A percentile compares a stretch with the other conserved stretches of the same genome.
Evolutionary conservation across 768 basidiomycete genomes (phyloP).

Genomic region (Mycena sanguinolenta): DNA sequence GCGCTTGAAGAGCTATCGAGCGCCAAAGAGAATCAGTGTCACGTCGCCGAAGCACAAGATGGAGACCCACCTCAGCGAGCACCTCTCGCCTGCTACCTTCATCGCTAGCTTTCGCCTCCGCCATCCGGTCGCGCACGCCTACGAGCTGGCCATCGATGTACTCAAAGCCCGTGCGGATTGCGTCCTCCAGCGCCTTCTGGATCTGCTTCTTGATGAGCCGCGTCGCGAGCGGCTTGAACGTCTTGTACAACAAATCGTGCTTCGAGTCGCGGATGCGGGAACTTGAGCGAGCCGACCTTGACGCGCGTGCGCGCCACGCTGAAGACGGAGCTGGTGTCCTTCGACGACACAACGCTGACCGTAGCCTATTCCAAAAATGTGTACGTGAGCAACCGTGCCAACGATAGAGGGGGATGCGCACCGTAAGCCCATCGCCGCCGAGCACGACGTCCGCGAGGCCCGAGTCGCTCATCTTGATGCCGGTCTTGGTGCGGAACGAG

Average conservation of each 20-base stretch:
- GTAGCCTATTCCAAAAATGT: conserved; percentile 54
- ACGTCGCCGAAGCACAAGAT: neutral
- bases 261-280: conserved; percentile 92
- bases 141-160: conserved; percentile 92
- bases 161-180: conserved; percentile 85
- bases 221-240: conserved; percentile 82
- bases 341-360: conserved; percentile 68
- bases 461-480: conserved; percentile 84
- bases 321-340: conserved; percentile 79
- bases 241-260: conserved; percentile 91
- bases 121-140: conserved; percentile 85
- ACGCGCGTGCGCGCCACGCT: conserved; percentile 78
- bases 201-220: conserved; percentile 85
- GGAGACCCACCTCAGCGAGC: conserved; percentile 66
- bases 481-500: conserved; percentile 88
- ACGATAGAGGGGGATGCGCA: conserved; percentile 45
- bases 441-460: conserved; percentile 90
- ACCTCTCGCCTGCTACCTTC: conserved; percentile 58
- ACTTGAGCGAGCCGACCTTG: conserved; percentile 90
- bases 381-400: neutral
- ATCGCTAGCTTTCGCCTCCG: conserved; percentile 62
- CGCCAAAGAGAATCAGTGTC: conserved; percentile 10
- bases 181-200: conserved; percentile 67
- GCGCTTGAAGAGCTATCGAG: conserved; percentile 68
- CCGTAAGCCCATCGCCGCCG: conserved; percentile 85